phyloP scores from a whole-genome alignment of 495 filamentous ascomycete species.

The Penicillium paradoxum region DNA sequence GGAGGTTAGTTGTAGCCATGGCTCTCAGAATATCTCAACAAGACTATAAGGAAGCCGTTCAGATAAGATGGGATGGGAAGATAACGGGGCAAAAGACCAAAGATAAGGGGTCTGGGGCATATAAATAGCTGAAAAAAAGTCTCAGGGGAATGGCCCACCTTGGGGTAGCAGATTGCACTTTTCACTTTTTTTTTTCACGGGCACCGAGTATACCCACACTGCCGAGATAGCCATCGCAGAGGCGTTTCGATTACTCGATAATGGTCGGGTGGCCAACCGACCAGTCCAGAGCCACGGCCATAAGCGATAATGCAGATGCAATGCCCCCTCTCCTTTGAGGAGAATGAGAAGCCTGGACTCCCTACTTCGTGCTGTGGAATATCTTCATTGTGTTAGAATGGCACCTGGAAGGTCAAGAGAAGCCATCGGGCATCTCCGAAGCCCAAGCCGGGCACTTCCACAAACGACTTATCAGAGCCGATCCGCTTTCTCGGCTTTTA shows the following conservation, averaged over 20 bases:
- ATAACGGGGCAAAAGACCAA: slow-evolving; percentile 10
- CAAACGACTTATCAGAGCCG: background rate
- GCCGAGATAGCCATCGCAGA: background rate
- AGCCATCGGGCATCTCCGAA: background rate
- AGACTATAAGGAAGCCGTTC: background rate
- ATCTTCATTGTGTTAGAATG: too few relatives aligned
- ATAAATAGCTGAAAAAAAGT: slow-evolving; percentile 19
- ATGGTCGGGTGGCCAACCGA: background rate
- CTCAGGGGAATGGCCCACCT: background rate
- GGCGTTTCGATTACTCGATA: background rate
- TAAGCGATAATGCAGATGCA: background rate
- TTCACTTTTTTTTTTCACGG: background rate
- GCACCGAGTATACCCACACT: background rate
- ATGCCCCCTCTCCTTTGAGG: too few relatives aligned
- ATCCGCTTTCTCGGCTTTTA: background rate
- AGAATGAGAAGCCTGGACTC: too few relatives aligned
- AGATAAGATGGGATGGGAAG: slow-evolving; percentile 4
- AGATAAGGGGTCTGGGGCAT: slow-evolving; percentile 9
- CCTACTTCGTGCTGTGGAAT: too few relatives aligned
- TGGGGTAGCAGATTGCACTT: background rate
- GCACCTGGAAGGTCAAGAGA: too few relatives aligned
- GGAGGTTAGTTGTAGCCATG: slow-evolving; percentile 33
- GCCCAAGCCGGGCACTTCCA: background rate
- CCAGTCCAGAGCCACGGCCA: background rate
- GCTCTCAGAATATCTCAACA: background rate